A percentile compares a stretch with the other conserved stretches of the same genome.
phyloP scores from a whole-genome alignment of 2,329 filamentous ascomycete species.

The Colletotrichum caudatum region DNA sequence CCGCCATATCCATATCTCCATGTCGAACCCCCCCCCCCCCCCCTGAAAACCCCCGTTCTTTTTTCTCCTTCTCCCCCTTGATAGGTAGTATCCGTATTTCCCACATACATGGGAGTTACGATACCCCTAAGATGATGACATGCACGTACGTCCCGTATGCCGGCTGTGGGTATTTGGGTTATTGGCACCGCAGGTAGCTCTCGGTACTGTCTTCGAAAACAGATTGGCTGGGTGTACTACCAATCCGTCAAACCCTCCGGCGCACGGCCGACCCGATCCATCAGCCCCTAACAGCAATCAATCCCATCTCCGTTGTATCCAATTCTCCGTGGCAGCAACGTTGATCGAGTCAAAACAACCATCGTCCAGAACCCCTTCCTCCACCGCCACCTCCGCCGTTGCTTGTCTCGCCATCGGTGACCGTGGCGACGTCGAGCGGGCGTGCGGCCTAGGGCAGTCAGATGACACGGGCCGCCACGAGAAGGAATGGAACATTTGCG shows the following conservation, averaged over 20 bases:
- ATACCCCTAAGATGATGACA: conserved; percentile 27
- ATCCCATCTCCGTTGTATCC: neutral
- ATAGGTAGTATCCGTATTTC: conserved; percentile 20
- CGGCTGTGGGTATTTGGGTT: neutral
- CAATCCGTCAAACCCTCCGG: conserved; percentile 35
- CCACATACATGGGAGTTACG: conserved; percentile 18
- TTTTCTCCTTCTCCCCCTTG: conserved; percentile 24
- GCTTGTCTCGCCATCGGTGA: conserved; percentile 25
- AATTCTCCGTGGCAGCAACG: conserved; percentile 30
- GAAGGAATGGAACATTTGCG: conserved; percentile 38
- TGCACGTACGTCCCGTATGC: conserved; percentile 36
- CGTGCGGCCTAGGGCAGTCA: conserved; percentile 30
- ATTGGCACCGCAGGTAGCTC: conserved; percentile 22
- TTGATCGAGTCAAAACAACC: conserved; percentile 34
- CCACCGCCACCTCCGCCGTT: conserved; percentile 19
- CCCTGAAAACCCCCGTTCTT: conserved; percentile 15
- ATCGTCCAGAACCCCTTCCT: conserved; percentile 1
- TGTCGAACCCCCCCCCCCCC: neutral
- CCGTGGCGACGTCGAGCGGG: conserved; percentile 29
- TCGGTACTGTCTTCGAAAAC: conserved; percentile 30
- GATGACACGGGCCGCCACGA: conserved; percentile 36
- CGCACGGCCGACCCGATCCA: conserved; percentile 36
- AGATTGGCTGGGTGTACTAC: conserved; percentile 17
- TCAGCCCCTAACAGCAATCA: conserved; percentile 4
- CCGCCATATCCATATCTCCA: conserved; percentile 24